Base-by-base conservation (phyloP, 805 yeast species). In the Jamesozyma gamospora region DNA sequence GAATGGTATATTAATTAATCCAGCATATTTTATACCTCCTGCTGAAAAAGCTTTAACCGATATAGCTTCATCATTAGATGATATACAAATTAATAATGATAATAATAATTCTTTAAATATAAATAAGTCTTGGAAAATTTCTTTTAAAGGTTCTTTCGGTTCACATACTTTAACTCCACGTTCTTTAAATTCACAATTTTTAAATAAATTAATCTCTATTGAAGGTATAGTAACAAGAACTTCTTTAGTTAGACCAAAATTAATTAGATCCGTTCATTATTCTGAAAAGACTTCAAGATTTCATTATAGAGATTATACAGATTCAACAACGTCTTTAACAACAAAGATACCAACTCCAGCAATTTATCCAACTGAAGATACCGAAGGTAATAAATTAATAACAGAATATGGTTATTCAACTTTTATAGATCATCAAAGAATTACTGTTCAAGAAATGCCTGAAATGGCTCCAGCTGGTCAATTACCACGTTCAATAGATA, bases 391-490 rank as follows among this genome's bases (percentile, higher is more conserved):
- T 63, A 85, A 84, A 50, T 66, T 92, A 48, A 71, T 75, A 15
- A 88, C 96, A 0, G 97, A 92, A 60, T 92, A 85, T 55, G 98
- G 98, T 1, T 82, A 79, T 55, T 80, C 88, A 7, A 86, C 94
- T 24, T 92, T 85, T 60, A 72, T 90, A 51, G 98, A 92, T 63
- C 96, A 90, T 59, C 98, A 92, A 64, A 82, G 86, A 30, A 73
- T 92, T 28, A 76, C 96, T 0, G 81, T 92, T 28, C 98, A 92
- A 62, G 98, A 92, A 65, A 84, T 92, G 85, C 97, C 98, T 1
- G 97, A 92, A 65, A 71, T 80, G 46, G 96, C 97, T 1, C 98
- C 97, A 13, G 94, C 97, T 0, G 98, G 98, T 41, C 97, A 90
- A 64, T 70, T 92, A 46, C 98, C 98, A 28, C 72, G 97, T 53